A percentile compares a stretch with the other conserved stretches of the same genome.
Evolutionary conservation across 768 basidiomycete genomes (phyloP).

Genomic region (Candolleomyces eurysporus): DNA sequence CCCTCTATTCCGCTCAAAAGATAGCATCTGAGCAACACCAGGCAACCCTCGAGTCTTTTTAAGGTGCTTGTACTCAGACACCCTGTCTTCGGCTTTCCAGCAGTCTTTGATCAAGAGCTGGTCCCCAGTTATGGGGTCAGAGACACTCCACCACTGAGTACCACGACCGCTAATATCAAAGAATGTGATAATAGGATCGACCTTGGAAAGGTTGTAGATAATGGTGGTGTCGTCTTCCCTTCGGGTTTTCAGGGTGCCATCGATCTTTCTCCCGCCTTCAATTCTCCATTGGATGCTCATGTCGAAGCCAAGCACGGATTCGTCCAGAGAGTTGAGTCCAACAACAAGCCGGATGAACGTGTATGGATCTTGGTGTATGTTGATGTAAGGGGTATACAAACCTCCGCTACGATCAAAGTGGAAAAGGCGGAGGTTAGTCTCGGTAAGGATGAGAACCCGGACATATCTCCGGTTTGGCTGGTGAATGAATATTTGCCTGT

Average conservation of each 20-base stretch:
- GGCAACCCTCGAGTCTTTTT: neutral
- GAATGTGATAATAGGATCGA: neutral
- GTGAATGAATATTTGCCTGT: neutral
- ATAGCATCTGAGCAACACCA: neutral
- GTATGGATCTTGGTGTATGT: conserved; percentile 1
- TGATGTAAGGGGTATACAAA: neutral
- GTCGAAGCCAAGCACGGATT: neutral
- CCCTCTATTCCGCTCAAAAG: neutral
- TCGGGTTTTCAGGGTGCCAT: neutral
- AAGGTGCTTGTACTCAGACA: neutral
- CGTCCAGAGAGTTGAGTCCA: neutral
- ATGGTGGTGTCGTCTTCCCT: neutral
- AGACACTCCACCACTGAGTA: neutral
- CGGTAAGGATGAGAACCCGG: neutral
- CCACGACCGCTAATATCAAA: neutral
- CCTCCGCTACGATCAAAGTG: conserved; percentile 1
- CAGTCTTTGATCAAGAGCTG: neutral
- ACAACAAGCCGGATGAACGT: neutral
- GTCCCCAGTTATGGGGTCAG: neutral
- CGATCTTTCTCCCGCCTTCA: neutral
- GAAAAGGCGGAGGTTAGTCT: neutral
- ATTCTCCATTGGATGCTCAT: neutral
- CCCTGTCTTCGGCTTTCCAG: neutral
- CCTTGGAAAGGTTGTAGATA: neutral
- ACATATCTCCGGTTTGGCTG: neutral